Evolutionary conservation across 352 stramenopile species (phyloP), one percentile per base, ranked within the genome.

Genomic region (Globisporangium apiculatum): DNA sequence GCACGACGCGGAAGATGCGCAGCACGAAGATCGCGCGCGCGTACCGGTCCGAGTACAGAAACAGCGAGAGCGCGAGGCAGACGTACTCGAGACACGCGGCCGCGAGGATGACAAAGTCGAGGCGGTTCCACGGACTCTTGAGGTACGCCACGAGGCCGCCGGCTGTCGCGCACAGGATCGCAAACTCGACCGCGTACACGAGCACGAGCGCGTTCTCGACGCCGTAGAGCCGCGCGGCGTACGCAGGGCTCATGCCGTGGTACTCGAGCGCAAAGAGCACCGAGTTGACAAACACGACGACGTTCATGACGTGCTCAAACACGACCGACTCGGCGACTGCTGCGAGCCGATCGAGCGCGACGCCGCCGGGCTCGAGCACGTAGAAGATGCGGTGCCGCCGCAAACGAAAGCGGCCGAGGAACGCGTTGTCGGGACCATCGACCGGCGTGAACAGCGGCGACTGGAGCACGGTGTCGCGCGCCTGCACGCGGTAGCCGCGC

Each of bases 261-360:
- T 90, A 91, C 60, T 92, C 83, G 18, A 92, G 74, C 9, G 82
- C 76, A 9, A 92, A 89, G 9, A 94, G 61, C 0, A 92, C 54
- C 1, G 78, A 80, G 65, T 92, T 94, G 35, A 73, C 59, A 48
- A 94, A 82, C 5, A 94, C 80, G 11, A 91, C 64, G 4, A 71
- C 35, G 53, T 91, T 92, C 73, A 92, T 90, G 36, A 86, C 68
- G 53, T 90, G 75, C 53, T 94, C 82, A 36, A 94, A 92, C 0
- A 74, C 52, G 7, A 75, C 48, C 0, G 76, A 87, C 35, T 90
- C 79, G 9, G 69, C 74, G 11, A 87, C 66, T 15, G 61, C 61
- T 0, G 64, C 62, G 10, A 92, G 72, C 37, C 53, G 73, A 11
- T 86, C 76, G 65, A 91, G 83, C 7, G 68, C 61, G 1, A 63